phyloP scores from a whole-genome alignment of 2,329 filamentous ascomycete species.

The Ophiocordyceps robertsii region DNA sequence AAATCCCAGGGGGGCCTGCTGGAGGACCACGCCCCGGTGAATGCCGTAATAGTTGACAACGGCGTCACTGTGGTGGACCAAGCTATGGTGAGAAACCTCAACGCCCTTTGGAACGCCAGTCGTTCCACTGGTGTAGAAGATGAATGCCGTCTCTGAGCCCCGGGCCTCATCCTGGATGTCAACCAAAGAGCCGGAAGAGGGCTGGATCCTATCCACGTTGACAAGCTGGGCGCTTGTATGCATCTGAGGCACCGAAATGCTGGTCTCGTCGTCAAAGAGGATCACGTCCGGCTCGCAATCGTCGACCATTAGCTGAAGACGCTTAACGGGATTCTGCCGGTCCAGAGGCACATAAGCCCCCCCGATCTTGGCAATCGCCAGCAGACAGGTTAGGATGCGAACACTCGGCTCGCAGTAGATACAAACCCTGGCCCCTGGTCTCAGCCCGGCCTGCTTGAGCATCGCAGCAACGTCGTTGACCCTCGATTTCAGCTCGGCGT shows the following conservation, averaged over 20 bases:
- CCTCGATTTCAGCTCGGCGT: not conserved
- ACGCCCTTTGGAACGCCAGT: not conserved
- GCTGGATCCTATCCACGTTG: not conserved
- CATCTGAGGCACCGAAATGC: not conserved
- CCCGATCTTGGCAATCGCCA: not conserved
- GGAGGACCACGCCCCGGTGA: not conserved
- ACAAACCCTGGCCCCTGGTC: not conserved
- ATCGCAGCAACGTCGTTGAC: not conserved
- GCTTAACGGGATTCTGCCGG: not conserved
- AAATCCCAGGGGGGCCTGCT: not conserved
- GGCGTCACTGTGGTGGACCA: not conserved
- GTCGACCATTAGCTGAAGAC: not conserved
- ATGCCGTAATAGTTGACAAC: not conserved
- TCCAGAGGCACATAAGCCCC: not conserved
- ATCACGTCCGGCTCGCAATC: not conserved
- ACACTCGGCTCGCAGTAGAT: slow-evolving; percentile 1
- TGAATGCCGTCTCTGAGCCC: not conserved
- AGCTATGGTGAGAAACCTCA: not conserved
- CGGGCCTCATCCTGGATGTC: not conserved
- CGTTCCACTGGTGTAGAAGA: slow-evolving; percentile 1
- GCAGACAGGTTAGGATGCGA: not conserved
- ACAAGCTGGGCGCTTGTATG: not conserved
- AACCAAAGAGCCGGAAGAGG: not conserved
- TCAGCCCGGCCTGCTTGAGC: not conserved
- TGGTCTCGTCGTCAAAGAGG: not conserved